Base-by-base conservation (phyloP, 1,284 basidiomycete species). In the Ustilago nuda region DNA sequence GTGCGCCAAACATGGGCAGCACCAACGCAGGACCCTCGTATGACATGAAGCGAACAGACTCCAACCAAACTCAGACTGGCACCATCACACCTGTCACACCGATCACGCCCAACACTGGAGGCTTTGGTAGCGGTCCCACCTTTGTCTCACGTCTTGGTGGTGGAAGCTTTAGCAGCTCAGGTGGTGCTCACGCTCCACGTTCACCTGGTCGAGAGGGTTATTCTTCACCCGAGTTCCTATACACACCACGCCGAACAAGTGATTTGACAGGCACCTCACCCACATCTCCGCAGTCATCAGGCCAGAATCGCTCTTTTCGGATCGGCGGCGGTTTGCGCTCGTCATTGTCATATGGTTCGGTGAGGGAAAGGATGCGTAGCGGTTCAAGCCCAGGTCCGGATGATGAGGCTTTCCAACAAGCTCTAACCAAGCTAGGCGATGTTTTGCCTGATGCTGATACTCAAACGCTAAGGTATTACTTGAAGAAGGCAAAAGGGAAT, bases 371-470 rank as follows among this genome's bases (percentile, higher is more conserved):
- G 2, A 74, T 74, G 15, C 51, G 75, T 7, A 30, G 75, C 1
- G 61, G 58, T 1, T 61, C 59, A 13, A 59, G 27, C n/a, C 57
- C 72, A 2, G 60, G 51, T 2, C 13, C 43, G 9, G 66, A 69
- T 0, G 57, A 77, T 17, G 67, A 67, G 13, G 60, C 61, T 3
- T 81, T 82, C 58, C 45, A 54, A 12, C 55, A 70, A 39, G 72
- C 76, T 13, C 56, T 83, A 23, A 59, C 36, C 32, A 79, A 81
- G 61, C 45, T 83, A 23, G 65, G 60, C 13, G 82, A 83, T 57
- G 74, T 83, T n/a, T 48, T 83, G 32, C 82, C 80, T 1, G 80
- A 83, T 56, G 82, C 77, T 1, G 82, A 83, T 41, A 37, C 46
- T 23, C 43, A 53, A 13, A 76, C 72, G 27, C 66, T 83, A 32